Evolutionary conservation across 2,329 filamentous ascomycete species (phyloP).

Genomic region (Lecanosticta acicola): DNA sequence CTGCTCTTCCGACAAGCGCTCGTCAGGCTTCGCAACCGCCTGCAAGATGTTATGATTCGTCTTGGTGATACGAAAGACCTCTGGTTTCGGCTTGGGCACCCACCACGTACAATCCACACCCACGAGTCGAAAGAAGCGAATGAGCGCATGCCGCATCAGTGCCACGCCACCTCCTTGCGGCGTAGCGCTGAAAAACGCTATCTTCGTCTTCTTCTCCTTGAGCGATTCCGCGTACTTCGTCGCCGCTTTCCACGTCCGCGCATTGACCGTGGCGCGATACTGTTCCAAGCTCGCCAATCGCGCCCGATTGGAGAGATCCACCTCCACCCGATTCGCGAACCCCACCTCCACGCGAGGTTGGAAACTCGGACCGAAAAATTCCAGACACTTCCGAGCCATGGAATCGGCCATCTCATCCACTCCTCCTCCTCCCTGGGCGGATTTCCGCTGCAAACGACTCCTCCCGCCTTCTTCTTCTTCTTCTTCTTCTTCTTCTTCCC

Average conservation of each 20-base stretch:
- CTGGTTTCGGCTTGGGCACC: constrained; percentile 72
- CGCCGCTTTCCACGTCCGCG: constrained; percentile 60
- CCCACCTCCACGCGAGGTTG: constrained; percentile 63
- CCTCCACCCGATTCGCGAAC: constrained; percentile 63
- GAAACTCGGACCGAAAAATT: constrained; percentile 68
- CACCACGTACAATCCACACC: constrained; percentile 69
- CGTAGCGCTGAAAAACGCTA: constrained; percentile 75
- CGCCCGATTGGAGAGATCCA: constrained; percentile 61
- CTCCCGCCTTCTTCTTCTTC: constrained; percentile 48
- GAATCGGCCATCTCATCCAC: constrained; percentile 78
- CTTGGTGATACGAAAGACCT: constrained; percentile 78
- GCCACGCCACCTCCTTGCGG: constrained; percentile 79
- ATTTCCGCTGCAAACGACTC: constrained; percentile 64
- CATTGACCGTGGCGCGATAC: constrained; percentile 57
- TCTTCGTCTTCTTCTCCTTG: constrained; percentile 57
- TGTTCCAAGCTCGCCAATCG: constrained; percentile 53
- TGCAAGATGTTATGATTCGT: constrained; percentile 86
- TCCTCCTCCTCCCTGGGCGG: constrained; percentile 38
- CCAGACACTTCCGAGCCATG: constrained; percentile 71
- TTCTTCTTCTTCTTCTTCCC: not conserved
- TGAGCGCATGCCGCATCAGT: constrained; percentile 72
- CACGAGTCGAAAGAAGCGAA: constrained; percentile 62
- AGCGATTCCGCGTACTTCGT: constrained; percentile 59
- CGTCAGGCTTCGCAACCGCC: constrained; percentile 61
- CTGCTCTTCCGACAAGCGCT: constrained; percentile 59